Base-by-base conservation (phyloP, 495 filamentous ascomycete species). In the Neurospora tetrasperma region DNA sequence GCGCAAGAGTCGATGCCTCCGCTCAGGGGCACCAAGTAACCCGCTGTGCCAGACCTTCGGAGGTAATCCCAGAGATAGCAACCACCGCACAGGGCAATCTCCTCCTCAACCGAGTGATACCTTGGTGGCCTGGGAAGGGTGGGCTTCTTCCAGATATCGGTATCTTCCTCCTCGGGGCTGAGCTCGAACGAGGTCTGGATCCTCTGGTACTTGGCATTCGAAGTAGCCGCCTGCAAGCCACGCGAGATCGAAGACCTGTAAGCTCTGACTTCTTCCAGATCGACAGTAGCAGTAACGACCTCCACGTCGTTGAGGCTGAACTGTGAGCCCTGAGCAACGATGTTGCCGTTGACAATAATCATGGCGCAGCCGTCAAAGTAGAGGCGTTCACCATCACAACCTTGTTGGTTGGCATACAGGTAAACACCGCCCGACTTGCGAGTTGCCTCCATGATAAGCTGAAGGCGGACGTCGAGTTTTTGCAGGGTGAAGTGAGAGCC, bases 41-140 rank as follows among this genome's bases (percentile, higher is more conserved):
- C 89, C 5, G 88, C 89, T 18, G 85, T 84, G 18, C 84, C 84
- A 20, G 84, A 90, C 70, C 93, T 79, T 4, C 92, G 84, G 1
- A 96, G 87, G 73, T 96, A 97, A 76, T 97, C 92, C 93, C 93
- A 97, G 0, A 97, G 82, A 84, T 89, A 97, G 78, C 89, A 90
- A 2, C 89, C 92, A 1, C 89, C 86, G 0, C 88, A 87, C 0
- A 94, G 83, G 0, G 90, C 89, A 74, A 95, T 91, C 73, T 96
- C 92, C 76, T 94, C 91, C 77, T 94, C 91, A 0, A 90, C 89
- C 0, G 80, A 76, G 79, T 93, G 90, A 70, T 87, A 88, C 5
- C 85, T 81, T 2, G 83, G 82, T 70, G 79, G 74, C 5, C 79
- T 78, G 0, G 79, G 76, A 14, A 76, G 75, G 0, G 82, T 83